Evolutionary conservation across 2,329 filamentous ascomycete species (phyloP).

Genomic region (Exophiala calicioides): DNA sequence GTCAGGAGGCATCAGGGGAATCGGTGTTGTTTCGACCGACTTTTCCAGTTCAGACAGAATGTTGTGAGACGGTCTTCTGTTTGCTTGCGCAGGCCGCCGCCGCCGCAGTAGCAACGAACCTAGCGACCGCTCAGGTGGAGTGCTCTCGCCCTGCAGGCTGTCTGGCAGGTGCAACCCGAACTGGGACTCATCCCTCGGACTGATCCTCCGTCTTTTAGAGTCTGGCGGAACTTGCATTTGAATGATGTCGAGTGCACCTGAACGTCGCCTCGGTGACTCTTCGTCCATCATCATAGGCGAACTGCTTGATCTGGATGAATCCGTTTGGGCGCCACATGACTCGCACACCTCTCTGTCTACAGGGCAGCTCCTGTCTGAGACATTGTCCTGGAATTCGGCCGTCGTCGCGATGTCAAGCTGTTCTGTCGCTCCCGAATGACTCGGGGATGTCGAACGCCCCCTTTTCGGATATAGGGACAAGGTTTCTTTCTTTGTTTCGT

Average conservation of each 20-base stretch:
- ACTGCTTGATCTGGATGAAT: slow-evolving; percentile 1
- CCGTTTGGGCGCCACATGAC: neutral
- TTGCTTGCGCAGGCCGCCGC: slow-evolving; percentile 50
- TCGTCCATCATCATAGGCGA: slow-evolving; percentile 3
- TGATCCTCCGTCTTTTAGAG: slow-evolving; percentile 3
- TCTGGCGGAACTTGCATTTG: neutral
- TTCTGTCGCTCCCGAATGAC: neutral
- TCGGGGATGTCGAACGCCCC: slow-evolving; percentile 8
- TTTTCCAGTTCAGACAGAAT: slow-evolving; percentile 7
- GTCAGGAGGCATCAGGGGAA: slow-evolving; percentile 11
- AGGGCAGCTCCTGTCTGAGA: slow-evolving; percentile 5
- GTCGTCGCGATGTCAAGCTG: neutral
- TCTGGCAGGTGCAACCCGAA: slow-evolving; percentile 15
- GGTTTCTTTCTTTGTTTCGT: slow-evolving; percentile 6
- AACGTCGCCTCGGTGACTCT: slow-evolving; percentile 2
- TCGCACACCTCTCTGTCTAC: neutral
- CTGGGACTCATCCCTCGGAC: slow-evolving; percentile 14
- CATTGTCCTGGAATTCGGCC: slow-evolving; percentile 1
- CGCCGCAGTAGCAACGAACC: too few species aligned
- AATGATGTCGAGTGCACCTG: neutral
- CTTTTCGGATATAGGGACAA: slow-evolving; percentile 6
- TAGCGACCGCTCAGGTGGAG: too few species aligned
- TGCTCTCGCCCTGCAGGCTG: slow-evolving; percentile 1
- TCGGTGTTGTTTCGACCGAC: slow-evolving; percentile 2
- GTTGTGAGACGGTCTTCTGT: slow-evolving; percentile 3